These are phyloP conservation scores for Jaenimonas drosophilae DNA, from an alignment of 208 protist species.

Conservation along the genomic window DNA sequence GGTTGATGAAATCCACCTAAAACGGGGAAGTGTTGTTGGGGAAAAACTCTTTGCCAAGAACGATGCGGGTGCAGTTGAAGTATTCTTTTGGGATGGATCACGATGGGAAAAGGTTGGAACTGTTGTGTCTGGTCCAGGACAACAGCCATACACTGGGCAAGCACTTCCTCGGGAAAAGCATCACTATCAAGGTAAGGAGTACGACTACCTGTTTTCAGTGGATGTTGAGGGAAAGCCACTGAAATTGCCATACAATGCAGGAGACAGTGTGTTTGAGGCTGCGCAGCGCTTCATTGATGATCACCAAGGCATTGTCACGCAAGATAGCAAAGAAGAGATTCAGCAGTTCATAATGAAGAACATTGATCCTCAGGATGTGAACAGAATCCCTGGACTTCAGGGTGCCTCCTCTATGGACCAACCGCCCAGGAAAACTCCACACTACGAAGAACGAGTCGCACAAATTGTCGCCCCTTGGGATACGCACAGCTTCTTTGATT, in stretches of 20 bases:
- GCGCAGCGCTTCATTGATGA: constrained; percentile 87
- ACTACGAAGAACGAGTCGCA: too few species aligned
- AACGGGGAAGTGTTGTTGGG: constrained; percentile 29
- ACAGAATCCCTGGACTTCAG: constrained; percentile 11
- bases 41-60: constrained; percentile 52
- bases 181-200: constrained; percentile 76
- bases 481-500: constrained; percentile 19
- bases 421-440: too few species aligned
- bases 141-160: constrained; percentile 17
- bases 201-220: constrained; percentile 95
- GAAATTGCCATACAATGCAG: constrained; percentile 88
- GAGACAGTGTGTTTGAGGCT: constrained; percentile 76
- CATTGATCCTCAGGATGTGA: constrained; percentile 37
- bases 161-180: constrained; percentile 40
- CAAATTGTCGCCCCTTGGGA: constrained; percentile 6
- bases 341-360: constrained; percentile 85
- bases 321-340: constrained; percentile 88
- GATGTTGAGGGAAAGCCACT: constrained; percentile 73
- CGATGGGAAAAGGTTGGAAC: constrained; percentile 90
- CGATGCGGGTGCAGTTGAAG: constrained; percentile 41
- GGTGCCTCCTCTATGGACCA: neutral
- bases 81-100: constrained; percentile 57
- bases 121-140: constrained; percentile 73
- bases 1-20: constrained; percentile 31
- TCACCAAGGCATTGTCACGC: constrained; percentile 59